These are phyloP conservation scores for Globisporangium polare DNA, from an alignment of 352 stramenopile genomes.

Conservation along the genomic window DNA sequence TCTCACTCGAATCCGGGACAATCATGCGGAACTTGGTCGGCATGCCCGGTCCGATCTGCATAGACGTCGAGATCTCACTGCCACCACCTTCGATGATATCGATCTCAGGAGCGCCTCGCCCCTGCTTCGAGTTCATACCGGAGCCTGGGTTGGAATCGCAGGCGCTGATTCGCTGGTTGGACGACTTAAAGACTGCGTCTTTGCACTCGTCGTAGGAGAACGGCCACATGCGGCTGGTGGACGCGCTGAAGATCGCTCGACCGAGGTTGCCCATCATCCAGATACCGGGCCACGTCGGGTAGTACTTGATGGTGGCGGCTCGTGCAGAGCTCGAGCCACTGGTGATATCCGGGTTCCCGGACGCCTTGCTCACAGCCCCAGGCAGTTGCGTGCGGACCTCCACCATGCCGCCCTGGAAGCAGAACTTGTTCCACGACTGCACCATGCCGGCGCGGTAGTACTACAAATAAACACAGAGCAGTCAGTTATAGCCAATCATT, in stretches of 20 bases:
- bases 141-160: slow-evolving; percentile 83
- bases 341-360: slow-evolving; percentile 18
- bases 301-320: slow-evolving; percentile 47
- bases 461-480: neutral
- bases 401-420: slow-evolving; percentile 92
- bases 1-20: neutral
- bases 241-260: too few relatives aligned
- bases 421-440: slow-evolving; percentile 94
- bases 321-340: slow-evolving; percentile 14
- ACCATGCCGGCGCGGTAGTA: slow-evolving; percentile 54
- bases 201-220: slow-evolving; percentile 86
- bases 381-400: slow-evolving; percentile 40
- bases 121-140: slow-evolving; percentile 59
- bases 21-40: slow-evolving; percentile 14
- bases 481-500: neutral
- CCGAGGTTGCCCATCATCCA: slow-evolving; percentile 90
- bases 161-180: slow-evolving; percentile 66
- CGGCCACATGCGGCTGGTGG: slow-evolving; percentile 83
- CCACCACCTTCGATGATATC: slow-evolving; percentile 81
- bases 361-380: slow-evolving; percentile 32
- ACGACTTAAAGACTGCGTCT: slow-evolving; percentile 57
- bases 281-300: slow-evolving; percentile 75
- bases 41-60: slow-evolving; percentile 48
- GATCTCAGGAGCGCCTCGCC: slow-evolving; percentile 84
- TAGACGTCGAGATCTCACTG: slow-evolving; percentile 57